Evolutionary conservation across 495 filamentous ascomycete species (phyloP), one percentile per base, ranked within the genome.

Genomic region (Talaromyces ruber): DNA sequence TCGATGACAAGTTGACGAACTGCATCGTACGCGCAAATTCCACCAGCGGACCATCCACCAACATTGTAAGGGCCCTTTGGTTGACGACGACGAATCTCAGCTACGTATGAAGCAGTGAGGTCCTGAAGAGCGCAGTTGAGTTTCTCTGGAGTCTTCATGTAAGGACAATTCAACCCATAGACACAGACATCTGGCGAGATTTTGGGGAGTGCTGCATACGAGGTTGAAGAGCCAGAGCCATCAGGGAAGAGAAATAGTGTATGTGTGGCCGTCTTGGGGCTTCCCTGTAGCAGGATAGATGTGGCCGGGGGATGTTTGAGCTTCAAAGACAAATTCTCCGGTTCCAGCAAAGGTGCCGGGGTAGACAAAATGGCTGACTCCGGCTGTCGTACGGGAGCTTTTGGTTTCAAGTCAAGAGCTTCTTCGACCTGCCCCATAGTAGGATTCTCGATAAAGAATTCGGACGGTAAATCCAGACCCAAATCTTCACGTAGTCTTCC

Each of bases 1-100:
- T 84, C 80, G 64, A 86, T 79, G 64, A 86, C 81, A 8, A 96
- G 78, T 64, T 91, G 86, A 59, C 84, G 84, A 29, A 85, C 85
- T 24, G 90, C 88, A 68, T 95, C 91, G 69, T 90, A 97, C 25
- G 92, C 92, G 64, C 93, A 87, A 34, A 94, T 90, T 47, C 92
- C 92, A 57, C 92, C 92, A 8, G 91, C 92, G 22, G 87, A 91
- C 92, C 92, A 97, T 16, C 82, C 87, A n/a, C 85, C 85, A 43
- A 88, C 72, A 67, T 82, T 77, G 71, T 88, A 88, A 4, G 85
- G 85, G 1, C 91, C 91, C 51, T 85, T 81, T 0, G 92, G 84
- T 74, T 92, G 80, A 32, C 89, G 85, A 63, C 90, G 84, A 9
- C 84, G 86, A 62, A 90, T 88, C 66, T 88, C 80, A 25, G 82